phyloP scores from a whole-genome alignment of 306 rosid species.

The Canavalia ensiformis region DNA sequence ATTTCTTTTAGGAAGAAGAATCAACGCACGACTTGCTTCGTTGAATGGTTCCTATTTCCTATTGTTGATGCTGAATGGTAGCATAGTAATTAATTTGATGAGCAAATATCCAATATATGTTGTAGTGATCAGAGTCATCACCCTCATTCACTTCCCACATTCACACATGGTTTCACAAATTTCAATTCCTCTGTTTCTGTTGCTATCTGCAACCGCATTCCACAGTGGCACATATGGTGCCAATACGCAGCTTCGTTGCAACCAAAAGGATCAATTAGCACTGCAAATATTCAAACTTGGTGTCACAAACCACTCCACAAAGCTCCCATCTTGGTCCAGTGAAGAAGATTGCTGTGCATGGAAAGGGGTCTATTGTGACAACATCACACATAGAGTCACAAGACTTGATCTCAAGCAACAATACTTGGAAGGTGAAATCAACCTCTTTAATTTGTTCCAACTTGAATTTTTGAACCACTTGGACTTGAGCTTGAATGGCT shows the following conservation, averaged over 20 bases:
- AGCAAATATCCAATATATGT: too few relatives aligned
- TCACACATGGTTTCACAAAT: not conserved
- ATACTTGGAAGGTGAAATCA: conserved; percentile 43
- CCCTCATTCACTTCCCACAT: too few relatives aligned
- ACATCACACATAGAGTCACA: conserved; percentile 41
- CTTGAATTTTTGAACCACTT: conserved; percentile 43
- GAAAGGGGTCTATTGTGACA: conserved; percentile 44
- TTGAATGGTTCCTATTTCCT: too few relatives aligned
- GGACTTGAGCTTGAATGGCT: conserved; percentile 42
- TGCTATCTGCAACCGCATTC: conserved; percentile 9
- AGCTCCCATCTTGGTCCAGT: conserved; percentile 42
- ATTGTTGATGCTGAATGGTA: too few relatives aligned
- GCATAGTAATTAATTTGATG: too few relatives aligned
- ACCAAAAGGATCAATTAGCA: conserved; percentile 24
- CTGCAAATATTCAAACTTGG: conserved; percentile 29
- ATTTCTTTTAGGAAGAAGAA: too few relatives aligned
- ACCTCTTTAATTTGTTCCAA: conserved; percentile 24
- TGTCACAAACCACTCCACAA: not conserved
- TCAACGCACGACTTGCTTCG: too few relatives aligned
- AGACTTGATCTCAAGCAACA: conserved; percentile 26
- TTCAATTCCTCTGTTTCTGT: not conserved
- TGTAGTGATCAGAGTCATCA: too few relatives aligned
- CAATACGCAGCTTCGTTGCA: not conserved
- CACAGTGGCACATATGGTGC: not conserved
- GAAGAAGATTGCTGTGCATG: conserved; percentile 34